A percentile compares a stretch with the other conserved stretches of the same genome.
Evolutionary conservation across 805 yeast genomes (phyloP).

Genomic region (Starmerella stigmatis): DNA sequence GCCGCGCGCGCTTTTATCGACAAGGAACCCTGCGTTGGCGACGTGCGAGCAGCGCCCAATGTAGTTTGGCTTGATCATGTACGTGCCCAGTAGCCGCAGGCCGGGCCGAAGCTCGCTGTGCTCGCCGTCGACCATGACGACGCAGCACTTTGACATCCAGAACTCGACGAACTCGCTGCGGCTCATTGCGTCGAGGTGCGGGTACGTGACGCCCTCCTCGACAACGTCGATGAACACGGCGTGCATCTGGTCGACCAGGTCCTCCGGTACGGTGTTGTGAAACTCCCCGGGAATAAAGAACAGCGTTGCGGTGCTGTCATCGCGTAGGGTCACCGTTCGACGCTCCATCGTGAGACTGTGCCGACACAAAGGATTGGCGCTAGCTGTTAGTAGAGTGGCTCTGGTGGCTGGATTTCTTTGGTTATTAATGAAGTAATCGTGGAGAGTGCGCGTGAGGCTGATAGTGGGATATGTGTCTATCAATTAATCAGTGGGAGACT

Average conservation of each 20-base stretch:
- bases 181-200: slow-evolving; percentile 34
- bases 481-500: too few species aligned
- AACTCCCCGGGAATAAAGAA: slow-evolving; percentile 46
- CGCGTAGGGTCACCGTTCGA: slow-evolving; percentile 27
- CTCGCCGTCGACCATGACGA: slow-evolving; percentile 45
- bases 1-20: slow-evolving; percentile 50
- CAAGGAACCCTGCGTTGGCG: slow-evolving; percentile 82
- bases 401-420: too few species aligned
- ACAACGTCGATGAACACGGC: slow-evolving; percentile 54
- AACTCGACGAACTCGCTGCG: slow-evolving; percentile 46
- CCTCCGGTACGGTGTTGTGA: slow-evolving; percentile 36
- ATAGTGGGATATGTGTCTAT: too few species aligned
- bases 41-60: slow-evolving; percentile 74
- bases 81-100: slow-evolving; percentile 53
- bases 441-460: too few species aligned
- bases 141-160: slow-evolving; percentile 61
- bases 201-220: slow-evolving; percentile 67
- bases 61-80: slow-evolving; percentile 79
- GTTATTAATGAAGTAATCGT: too few species aligned
- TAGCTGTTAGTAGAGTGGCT: too few species aligned
- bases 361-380: too few species aligned
- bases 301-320: slow-evolving; percentile 43
- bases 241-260: slow-evolving; percentile 39
- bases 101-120: slow-evolving; percentile 23
- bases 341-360: too few species aligned